Conservation (phyloP, 148 eudicot genomes). For the Fallopia convolvulus region DNA sequence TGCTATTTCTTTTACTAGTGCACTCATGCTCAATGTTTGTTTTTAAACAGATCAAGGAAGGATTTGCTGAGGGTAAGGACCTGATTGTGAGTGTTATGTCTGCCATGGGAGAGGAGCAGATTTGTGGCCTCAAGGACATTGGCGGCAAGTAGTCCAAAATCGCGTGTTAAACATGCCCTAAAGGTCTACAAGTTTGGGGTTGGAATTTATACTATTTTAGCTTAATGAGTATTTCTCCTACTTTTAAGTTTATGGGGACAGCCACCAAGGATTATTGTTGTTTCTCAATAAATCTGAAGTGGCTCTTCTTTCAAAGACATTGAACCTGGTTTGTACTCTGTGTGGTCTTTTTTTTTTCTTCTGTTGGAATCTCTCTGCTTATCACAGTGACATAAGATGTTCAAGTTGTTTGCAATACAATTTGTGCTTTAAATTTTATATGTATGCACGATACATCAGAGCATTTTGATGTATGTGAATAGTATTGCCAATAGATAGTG, state of each 20-base stretch:
- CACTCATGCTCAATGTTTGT: background rate
- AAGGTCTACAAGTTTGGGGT: background rate
- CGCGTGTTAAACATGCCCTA: background rate
- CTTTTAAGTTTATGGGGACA: background rate
- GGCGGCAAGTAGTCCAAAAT: conserved; percentile 31
- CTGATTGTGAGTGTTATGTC: conserved; percentile 55
- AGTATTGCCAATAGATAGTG: background rate
- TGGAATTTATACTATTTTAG: background rate
- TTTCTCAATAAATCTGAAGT: background rate
- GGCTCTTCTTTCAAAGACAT: background rate
- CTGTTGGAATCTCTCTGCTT: background rate
- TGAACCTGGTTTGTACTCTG: background rate
- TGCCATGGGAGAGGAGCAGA: conserved; percentile 73
- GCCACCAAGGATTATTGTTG: background rate
- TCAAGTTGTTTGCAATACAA: background rate
- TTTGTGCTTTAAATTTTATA: background rate
- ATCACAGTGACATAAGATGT: background rate
- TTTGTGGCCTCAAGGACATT: conserved; percentile 54
- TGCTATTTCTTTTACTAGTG: background rate
- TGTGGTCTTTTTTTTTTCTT: background rate
- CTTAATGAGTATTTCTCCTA: conserved; percentile 1
- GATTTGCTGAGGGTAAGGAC: conserved; percentile 54
- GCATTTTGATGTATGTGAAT: background rate
- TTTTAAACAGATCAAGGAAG: conserved; percentile 43
- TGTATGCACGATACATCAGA: background rate